Conservation (phyloP, 768 basidiomycete genomes). For the Amanita rimosa region DNA sequence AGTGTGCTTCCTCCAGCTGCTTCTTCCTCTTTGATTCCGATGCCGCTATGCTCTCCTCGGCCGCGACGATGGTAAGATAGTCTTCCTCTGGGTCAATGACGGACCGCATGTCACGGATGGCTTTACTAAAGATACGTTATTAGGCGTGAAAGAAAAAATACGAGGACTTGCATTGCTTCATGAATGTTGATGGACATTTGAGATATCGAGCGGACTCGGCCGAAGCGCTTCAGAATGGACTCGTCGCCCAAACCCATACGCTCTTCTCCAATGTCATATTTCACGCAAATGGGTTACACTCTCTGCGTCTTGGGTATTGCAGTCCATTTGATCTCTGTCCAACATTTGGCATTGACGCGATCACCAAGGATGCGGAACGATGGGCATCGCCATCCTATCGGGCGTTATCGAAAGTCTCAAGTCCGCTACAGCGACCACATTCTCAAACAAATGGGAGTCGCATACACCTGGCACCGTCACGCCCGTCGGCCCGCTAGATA, state of each 20-base stretch:
- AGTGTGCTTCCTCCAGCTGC: slow-evolving; percentile 57
- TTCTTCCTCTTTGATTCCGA: slow-evolving; percentile 49
- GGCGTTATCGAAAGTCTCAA: slow-evolving; percentile 84
- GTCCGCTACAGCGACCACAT: slow-evolving; percentile 17
- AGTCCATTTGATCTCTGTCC: slow-evolving; percentile 6
- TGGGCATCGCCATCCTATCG: slow-evolving; percentile 93
- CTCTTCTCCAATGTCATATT: not conserved
- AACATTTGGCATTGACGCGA: slow-evolving; percentile 9
- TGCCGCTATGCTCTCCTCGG: slow-evolving; percentile 56
- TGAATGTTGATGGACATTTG: slow-evolving; percentile 32
- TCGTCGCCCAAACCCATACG: not conserved
- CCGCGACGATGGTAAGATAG: slow-evolving; percentile 61
- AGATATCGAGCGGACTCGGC: not conserved
- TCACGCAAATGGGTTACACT: slow-evolving; percentile 71
- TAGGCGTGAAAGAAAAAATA: not conserved
- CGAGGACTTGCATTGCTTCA: slow-evolving; percentile 31
- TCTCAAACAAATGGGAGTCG: slow-evolving; percentile 46
- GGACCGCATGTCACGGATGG: slow-evolving; percentile 56
- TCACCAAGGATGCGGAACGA: slow-evolving; percentile 85
- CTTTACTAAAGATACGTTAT: slow-evolving; percentile 32
- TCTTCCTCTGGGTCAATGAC: slow-evolving; percentile 76
- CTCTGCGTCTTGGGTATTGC: slow-evolving; percentile 81
- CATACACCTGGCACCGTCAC: slow-evolving; percentile 68
- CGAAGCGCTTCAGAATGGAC: not conserved
- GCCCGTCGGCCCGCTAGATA: slow-evolving; percentile 49